These are phyloP conservation scores for Sarcodon aspratus DNA, from an alignment of 768 basidiomycete genomes.

Conservation along the genomic window DNA sequence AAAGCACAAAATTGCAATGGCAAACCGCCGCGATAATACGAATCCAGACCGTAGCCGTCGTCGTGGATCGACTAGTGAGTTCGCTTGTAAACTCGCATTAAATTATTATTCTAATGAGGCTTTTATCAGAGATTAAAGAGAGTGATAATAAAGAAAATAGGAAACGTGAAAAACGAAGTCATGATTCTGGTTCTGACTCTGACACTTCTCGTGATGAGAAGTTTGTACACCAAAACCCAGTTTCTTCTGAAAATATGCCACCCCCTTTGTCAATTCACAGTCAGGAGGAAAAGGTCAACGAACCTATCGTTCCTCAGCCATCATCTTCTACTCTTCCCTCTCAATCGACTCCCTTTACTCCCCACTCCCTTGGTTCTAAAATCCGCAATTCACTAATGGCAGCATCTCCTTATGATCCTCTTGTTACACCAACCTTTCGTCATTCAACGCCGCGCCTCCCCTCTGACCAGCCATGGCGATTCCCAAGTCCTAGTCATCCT, in stretches of 20 bases:
- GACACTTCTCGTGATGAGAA: not conserved
- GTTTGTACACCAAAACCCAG: no score
- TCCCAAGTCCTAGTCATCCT: slow-evolving; percentile 70
- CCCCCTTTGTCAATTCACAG: not conserved
- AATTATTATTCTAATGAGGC: slow-evolving; percentile 1
- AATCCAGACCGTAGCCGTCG: slow-evolving; percentile 46
- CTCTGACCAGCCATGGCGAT: slow-evolving; percentile 76
- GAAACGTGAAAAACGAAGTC: slow-evolving; percentile 22
- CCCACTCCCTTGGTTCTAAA: slow-evolving; percentile 3
- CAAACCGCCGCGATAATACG: slow-evolving; percentile 65
- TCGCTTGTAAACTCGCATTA: not conserved
- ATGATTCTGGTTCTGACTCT: not conserved
- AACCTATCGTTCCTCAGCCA: slow-evolving; percentile 9
- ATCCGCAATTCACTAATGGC: slow-evolving; percentile 23
- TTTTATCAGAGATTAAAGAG: slow-evolving; percentile 1
- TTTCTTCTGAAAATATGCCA: no score
- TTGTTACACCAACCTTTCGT: slow-evolving; percentile 63
- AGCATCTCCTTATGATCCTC: slow-evolving; percentile 68
- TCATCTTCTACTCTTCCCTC: slow-evolving; percentile 12
- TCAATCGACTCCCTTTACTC: slow-evolving; percentile 15
- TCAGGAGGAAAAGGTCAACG: not conserved
- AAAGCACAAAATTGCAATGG: slow-evolving; percentile 86
- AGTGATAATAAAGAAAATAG: slow-evolving; percentile 47
- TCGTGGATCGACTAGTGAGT: slow-evolving; percentile 56
- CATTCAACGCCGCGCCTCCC: slow-evolving; percentile 68